Base-by-base conservation (phyloP, 495 filamentous ascomycete species). In the Cryomyces antarcticus region DNA sequence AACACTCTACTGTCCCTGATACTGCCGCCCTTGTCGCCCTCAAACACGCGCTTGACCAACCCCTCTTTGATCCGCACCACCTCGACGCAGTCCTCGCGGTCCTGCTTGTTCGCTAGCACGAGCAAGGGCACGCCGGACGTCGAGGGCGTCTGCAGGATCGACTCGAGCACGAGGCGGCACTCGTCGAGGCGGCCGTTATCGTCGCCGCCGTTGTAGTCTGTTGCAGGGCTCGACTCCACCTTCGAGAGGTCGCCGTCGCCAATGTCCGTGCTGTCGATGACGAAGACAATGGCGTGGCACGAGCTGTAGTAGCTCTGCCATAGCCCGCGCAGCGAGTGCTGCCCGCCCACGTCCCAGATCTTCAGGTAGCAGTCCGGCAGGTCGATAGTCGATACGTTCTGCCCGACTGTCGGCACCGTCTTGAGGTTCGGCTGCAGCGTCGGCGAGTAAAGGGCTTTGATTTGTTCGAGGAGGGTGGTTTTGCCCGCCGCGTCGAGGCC, bases 401-500 rank as follows among this genome's bases (percentile, higher is more conserved):
- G 89, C 44, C 89, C 89, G 55, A 97, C 89, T 11, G 89, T 97
- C 11, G 89, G 89, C 30, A 95, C 92, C 37, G 89, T 97, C 47
- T 75, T 75, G 42, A 62, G 51, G 40, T 60, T 61, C 12, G 58
- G 60, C 30, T 59, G 50, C 30, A 68, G 61, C 70, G 75, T 63
- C 45, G 62, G 52, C 10, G 58, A 46, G 62, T 63, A 59, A 53
- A 88, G 67, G 34, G 84, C 72, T 64, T 94, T 94, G 55, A 95
- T 80, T 57, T 94, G 84, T 48, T 89, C 83, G 60, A 94, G 85
- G 58, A 97, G 85, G 10, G 89, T 97, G 31, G 89, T 96, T 67
- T 97, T 97, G 60, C 89, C 89, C 41, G 89, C 89, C 54, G 95
- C 95, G 64, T 97, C 89, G 57, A 97, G 79, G 41, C 89, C 89